Percentiles rank a stretch among this genome's conserved stretches.
Evolutionary conservation across 441 rosid genomes (phyloP).

Genomic region (Adansonia madagascariensis): DNA sequence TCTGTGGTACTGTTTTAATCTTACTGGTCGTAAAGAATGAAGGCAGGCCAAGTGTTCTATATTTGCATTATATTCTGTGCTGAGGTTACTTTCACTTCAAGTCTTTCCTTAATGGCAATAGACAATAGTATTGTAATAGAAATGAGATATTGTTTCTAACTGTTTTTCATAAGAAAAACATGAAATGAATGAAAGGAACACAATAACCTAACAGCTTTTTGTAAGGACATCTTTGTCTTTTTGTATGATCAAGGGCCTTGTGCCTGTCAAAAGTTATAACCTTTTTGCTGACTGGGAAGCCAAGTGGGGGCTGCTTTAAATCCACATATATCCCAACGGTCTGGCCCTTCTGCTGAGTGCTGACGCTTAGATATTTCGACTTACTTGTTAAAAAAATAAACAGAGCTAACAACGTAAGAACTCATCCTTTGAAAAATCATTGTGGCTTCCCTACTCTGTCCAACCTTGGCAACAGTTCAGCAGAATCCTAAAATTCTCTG

Average conservation of each 20-base stretch:
- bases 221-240: neutral
- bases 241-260: neutral
- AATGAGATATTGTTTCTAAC: neutral
- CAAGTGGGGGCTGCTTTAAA: conserved; percentile 27
- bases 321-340: conserved; percentile 38
- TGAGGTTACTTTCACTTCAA: neutral
- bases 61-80: neutral
- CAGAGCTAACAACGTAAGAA: too few relatives aligned
- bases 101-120: neutral
- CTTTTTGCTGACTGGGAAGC: neutral
- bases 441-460: too few relatives aligned
- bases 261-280: neutral
- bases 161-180: neutral
- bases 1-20: neutral
- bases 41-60: neutral
- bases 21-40: neutral
- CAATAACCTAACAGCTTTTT: neutral
- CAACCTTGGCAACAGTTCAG: too few relatives aligned
- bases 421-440: too few relatives aligned
- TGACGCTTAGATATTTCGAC: too few relatives aligned
- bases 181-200: neutral
- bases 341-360: too few relatives aligned
- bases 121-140: too few relatives aligned
- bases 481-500: too few relatives aligned
- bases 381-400: too few relatives aligned